Percentiles rank a stretch among this genome's conserved stretches.
Evolutionary conservation across 202 grass and related monocot genomes (phyloP).

Genomic region (Panicum hallii): DNA sequence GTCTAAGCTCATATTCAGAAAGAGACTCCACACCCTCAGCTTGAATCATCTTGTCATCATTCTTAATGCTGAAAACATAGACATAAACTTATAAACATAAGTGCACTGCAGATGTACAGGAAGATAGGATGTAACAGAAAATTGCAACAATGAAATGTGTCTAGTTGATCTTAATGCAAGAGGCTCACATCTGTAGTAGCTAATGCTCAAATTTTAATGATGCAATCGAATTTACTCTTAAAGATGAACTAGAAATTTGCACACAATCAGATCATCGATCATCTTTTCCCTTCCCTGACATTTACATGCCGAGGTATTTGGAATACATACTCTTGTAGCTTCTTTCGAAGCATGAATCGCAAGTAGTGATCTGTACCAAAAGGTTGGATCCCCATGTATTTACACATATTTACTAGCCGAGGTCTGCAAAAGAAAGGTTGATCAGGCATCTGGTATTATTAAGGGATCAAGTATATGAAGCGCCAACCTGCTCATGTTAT

Average conservation of each 20-base stretch:
- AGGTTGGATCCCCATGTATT: slow-evolving; percentile 97
- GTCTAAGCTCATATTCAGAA: slow-evolving; percentile 90
- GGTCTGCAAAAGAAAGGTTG: slow-evolving; percentile 64
- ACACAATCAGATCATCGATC: slow-evolving; percentile 1
- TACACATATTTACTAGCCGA: slow-evolving; percentile 96
- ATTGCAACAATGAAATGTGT: slow-evolving; percentile 17
- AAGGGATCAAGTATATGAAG: slow-evolving; percentile 37
- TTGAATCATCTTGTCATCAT: slow-evolving; percentile 93
- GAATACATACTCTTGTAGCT: slow-evolving; percentile 75
- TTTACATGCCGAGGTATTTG: slow-evolving; percentile 20
- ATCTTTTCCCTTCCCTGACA: slow-evolving; percentile 36
- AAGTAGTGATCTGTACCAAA: slow-evolving; percentile 96
- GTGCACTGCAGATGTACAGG: not conserved
- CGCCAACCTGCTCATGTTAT: slow-evolving; percentile 88
- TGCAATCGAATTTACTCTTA: not conserved
- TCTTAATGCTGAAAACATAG: slow-evolving; percentile 70
- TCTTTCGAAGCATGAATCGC: slow-evolving; percentile 93
- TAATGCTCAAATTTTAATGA: slow-evolving; percentile 20
- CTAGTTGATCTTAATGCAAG: slow-evolving; percentile 13
- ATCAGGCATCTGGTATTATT: slow-evolving; percentile 25
- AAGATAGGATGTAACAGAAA: not conserved
- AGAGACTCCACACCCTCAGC: slow-evolving; percentile 84
- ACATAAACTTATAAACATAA: slow-evolving; percentile 31
- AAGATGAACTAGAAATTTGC: not conserved
- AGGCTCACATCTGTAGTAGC: not conserved